phyloP scores from a whole-genome alignment of 2,329 filamentous ascomycete species.

The Tricladium varicosporioides region DNA sequence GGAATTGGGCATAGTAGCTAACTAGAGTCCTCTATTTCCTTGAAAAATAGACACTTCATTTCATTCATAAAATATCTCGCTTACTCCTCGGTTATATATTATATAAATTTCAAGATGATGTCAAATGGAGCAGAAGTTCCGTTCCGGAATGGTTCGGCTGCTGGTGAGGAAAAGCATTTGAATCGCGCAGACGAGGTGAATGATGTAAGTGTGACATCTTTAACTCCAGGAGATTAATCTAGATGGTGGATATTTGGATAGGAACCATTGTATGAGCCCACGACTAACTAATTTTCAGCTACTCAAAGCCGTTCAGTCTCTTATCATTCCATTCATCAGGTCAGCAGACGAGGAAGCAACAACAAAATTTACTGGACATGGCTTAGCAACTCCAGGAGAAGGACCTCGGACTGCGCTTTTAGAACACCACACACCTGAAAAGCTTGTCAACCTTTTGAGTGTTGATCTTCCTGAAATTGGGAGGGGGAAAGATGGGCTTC shows the following conservation, averaged over 20 bases:
- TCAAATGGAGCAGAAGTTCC: slow-evolving; percentile 19
- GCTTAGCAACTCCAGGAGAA: slow-evolving; percentile 39
- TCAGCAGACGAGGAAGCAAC: slow-evolving; percentile 65
- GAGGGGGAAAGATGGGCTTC: slow-evolving; percentile 68
- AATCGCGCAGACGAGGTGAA: slow-evolving; percentile 45
- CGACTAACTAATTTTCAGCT: slow-evolving; percentile 47
- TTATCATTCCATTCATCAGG: slow-evolving; percentile 70
- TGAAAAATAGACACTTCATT: too few species aligned
- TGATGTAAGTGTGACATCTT: slow-evolving; percentile 39
- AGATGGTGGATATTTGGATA: slow-evolving; percentile 10
- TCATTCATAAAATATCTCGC: too few species aligned
- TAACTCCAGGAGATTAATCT: not conserved
- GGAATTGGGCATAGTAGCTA: too few species aligned
- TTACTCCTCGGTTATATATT: too few species aligned
- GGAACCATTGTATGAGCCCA: too few species aligned
- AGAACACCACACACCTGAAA: slow-evolving; percentile 57
- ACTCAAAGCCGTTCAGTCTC: slow-evolving; percentile 61
- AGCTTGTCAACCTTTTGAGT: slow-evolving; percentile 53
- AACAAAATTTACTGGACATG: slow-evolving; percentile 51
- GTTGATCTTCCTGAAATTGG: slow-evolving; percentile 59
- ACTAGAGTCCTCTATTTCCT: too few species aligned
- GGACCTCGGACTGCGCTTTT: slow-evolving; percentile 58
- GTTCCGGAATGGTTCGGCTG: slow-evolving; percentile 7
- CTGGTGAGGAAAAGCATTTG: slow-evolving; percentile 9
- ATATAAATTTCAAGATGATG: slow-evolving; percentile 16